Percentiles rank a stretch among this genome's conserved stretches.
Evolutionary conservation across 2,329 filamentous ascomycete genomes (phyloP).

Genomic region (Fusarium poae): DNA sequence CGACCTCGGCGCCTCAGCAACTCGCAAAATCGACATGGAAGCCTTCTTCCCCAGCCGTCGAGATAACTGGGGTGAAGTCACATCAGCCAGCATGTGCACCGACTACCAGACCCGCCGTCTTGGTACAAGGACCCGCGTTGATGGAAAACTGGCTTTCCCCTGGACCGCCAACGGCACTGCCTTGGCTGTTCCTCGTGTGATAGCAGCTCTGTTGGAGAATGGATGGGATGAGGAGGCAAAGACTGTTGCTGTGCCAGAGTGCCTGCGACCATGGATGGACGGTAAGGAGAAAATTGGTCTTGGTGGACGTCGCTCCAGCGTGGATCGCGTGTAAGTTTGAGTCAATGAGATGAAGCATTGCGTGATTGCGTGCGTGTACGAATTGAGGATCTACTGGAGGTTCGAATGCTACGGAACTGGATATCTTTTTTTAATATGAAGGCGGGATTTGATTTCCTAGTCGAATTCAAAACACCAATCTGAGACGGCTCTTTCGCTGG

Average conservation of each 20-base stretch:
- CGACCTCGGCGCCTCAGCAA: slow-evolving; percentile 90
- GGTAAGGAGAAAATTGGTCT: slow-evolving; percentile 74
- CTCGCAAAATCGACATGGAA: slow-evolving; percentile 92
- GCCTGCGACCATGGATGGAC: slow-evolving; percentile 87
- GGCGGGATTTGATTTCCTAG: slow-evolving; percentile 19
- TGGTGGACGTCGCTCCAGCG: slow-evolving; percentile 48
- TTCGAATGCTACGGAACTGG: slow-evolving; percentile 20
- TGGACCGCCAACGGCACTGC: slow-evolving; percentile 96
- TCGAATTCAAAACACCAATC: not conserved
- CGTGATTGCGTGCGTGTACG: slow-evolving; percentile 29
- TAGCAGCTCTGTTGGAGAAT: slow-evolving; percentile 91
- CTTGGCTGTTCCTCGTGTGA: slow-evolving; percentile 87
- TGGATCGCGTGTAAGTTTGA: slow-evolving; percentile 47
- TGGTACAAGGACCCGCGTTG: slow-evolving; percentile 76
- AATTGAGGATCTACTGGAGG: slow-evolving; percentile 20
- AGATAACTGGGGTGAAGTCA: slow-evolving; percentile 88
- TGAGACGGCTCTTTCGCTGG: not conserved
- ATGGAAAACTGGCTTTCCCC: slow-evolving; percentile 76
- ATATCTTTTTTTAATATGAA: slow-evolving; percentile 36
- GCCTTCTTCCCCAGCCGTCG: slow-evolving; percentile 88
- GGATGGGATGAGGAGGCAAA: slow-evolving; percentile 81
- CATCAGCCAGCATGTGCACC: slow-evolving; percentile 89
- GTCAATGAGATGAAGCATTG: not conserved
- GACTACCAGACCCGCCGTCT: slow-evolving; percentile 93
- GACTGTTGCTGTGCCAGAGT: slow-evolving; percentile 81